A percentile compares a stretch with the other conserved stretches of the same genome.
These are phyloP conservation scores for Rubia occidens DNA, from an alignment of 305 asterid genomes.

Conservation along the genomic window DNA sequence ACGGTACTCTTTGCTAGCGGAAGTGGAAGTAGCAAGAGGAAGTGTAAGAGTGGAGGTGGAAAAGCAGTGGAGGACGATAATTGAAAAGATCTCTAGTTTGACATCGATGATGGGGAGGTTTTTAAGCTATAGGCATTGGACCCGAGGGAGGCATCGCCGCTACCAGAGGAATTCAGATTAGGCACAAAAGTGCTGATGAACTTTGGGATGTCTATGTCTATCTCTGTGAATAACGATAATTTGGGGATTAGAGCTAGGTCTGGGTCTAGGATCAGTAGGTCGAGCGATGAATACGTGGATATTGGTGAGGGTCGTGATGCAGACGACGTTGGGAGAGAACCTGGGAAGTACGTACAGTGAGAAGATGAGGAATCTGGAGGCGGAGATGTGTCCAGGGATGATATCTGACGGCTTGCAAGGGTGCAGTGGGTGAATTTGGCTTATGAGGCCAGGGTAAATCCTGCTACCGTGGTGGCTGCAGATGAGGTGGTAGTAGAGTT, in stretches of 20 bases:
- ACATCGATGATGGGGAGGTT: background rate
- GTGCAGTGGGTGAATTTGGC: conserved; percentile 37
- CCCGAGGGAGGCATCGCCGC: background rate
- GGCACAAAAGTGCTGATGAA: background rate
- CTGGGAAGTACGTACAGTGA: conserved; percentile 31
- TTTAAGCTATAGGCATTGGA: conserved; percentile 7
- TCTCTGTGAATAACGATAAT: conserved; percentile 1
- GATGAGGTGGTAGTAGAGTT: no score
- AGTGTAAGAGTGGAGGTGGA: conserved; percentile 10
- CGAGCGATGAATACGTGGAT: conserved; percentile 25
- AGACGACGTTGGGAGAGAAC: no score
- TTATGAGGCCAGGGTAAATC: conserved; percentile 25
- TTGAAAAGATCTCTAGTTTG: conserved; percentile 8
- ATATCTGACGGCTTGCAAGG: conserved; percentile 27
- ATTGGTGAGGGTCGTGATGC: no score
- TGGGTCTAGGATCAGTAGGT: conserved; percentile 11
- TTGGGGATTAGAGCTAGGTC: conserved; percentile 2
- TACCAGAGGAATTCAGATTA: conserved; percentile 10
- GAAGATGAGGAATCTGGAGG: conserved; percentile 30
- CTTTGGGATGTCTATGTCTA: conserved; percentile 10
- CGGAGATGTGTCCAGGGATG: conserved; percentile 31
- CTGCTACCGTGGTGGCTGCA: conserved; percentile 3
- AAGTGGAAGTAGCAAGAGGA: background rate
- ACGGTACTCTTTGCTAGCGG: background rate
- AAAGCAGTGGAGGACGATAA: conserved; percentile 6